Evolutionary conservation across 73 alveolate genomes (phyloP), one percentile per base, ranked within the genome.

Genomic region (Blepharisma stoltei): DNA sequence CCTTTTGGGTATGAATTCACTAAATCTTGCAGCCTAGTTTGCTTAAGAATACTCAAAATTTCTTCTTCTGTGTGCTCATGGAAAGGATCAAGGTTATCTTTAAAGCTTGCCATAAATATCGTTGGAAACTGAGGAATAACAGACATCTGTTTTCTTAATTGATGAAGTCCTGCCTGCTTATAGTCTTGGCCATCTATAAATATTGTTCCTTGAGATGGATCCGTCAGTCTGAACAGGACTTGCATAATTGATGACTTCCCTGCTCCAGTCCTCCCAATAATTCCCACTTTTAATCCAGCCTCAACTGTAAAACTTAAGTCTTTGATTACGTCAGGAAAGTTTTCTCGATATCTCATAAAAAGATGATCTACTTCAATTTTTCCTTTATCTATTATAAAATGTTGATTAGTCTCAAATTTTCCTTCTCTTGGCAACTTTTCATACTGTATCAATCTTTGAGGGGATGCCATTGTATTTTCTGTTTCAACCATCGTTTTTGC

Each of bases 221-320:
- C 94, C 11, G 86, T 60, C n/a, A 93, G 81, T 54, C 97, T 85
- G 52, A 92, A 83, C 27, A 93, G 70, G 55, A 92, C 86, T 53
- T 84, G 78, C 21, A 87, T 83, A 68, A 93, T 84, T 18, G 97
- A 86, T 65, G 95, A 86, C 78, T 93, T 93, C 0, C 98, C 98
- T 78, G 96, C 78, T 46, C 98, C 98, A 20, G 98, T 92, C 81
- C 98, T 90, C 1, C 97, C 97, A 8, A 87, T 92, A 49, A 92
- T 85, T 9, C 96, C 96, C 25, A 89, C 80, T 86, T 92, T 92
- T 14, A 21, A 52, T 54, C 88, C 85, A 14, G 75, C 52, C 9
- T 47, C 52, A 6, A 84, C 54, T 6, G 70, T 27, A 37, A 84
- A 70, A 14, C 67, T 38, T 5, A 84, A 54, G 21, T 52, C 45